phyloP scores from a whole-genome alignment of 1,284 basidiomycete species.

The Leccinum cinnamomeum region DNA sequence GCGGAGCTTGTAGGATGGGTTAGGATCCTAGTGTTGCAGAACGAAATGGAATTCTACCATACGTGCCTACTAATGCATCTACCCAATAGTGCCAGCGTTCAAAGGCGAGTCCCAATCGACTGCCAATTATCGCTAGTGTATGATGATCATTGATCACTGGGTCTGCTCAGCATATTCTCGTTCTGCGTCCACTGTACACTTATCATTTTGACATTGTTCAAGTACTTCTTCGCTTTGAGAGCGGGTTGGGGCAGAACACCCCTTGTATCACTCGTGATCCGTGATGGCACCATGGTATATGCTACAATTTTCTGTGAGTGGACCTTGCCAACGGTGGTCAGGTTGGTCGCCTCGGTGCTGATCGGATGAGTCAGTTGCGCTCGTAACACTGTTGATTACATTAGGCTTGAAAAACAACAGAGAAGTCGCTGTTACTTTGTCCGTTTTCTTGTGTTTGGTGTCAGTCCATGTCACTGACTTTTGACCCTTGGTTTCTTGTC shows the following conservation, averaged over 20 bases:
- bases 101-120: constrained; percentile 10
- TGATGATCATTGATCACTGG: not conserved
- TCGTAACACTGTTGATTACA: constrained; percentile 8
- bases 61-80: constrained; percentile 15
- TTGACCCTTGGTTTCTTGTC: not conserved
- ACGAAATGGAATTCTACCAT: not conserved
- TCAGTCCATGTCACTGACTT: constrained; percentile 8
- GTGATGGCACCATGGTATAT: constrained; percentile 19
- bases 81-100: not conserved
- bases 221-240: constrained; percentile 17
- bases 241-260: constrained; percentile 18
- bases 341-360: not conserved
- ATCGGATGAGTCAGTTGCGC: constrained; percentile 12
- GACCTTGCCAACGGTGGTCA: not conserved
- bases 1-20: constrained; percentile 9
- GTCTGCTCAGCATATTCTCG: constrained; percentile 12
- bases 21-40: constrained; percentile 9
- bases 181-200: constrained; percentile 23
- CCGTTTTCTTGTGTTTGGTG: constrained; percentile 2
- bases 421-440: constrained; percentile 19
- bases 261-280: constrained; percentile 26
- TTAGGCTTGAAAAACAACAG: constrained; percentile 12
- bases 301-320: constrained; percentile 11
- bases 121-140: not conserved
- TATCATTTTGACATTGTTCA: constrained; percentile 19